Evolutionary conservation across 139 green algal genomes (phyloP), one percentile per base, ranked within the genome.

Genomic region (Auxenochlorella protothecoides): DNA sequence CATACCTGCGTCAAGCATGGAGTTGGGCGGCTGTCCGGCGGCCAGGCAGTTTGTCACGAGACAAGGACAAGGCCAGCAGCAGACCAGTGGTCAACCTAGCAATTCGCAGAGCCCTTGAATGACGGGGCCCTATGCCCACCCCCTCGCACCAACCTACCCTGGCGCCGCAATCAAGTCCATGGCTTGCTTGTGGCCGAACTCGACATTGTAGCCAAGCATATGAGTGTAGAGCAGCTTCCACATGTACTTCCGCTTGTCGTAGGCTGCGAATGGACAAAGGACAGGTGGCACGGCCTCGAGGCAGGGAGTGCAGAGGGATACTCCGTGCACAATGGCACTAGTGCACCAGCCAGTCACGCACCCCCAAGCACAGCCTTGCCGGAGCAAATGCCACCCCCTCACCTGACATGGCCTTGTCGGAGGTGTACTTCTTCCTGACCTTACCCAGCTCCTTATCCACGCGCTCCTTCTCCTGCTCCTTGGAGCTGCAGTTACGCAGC

Each of bases 171-270:
- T 97, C 9, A 99, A 88, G 73, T 95, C 89, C 54, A 89, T 86
- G 6, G 95, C 95, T 71, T 98, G 91, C 83, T 95, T 95, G 79
- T 98, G 92, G 0, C 95, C 95, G 82, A 99, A 99, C 67, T 99
- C 93, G 51, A 99, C 91, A 64, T 97, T 87, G 74, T 98, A 99
- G 9, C 95, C 95, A 65, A 99, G 85, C 92, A 99, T 97, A 78
- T 93, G 93, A 44, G 97, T 97, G 81, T 99, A 99, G 9, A 99
- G 85, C 66, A 99, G 88, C 85, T 99, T 99, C 92, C 93, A 98
- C 11, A 98, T 89, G 80, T 99, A 99, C 82, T 99, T 99, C 61
- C 96, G 96, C 66, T 90, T 87, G 81, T 99, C 93, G 76, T 99
- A 99, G 5, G 89, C 80, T 91, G 81, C 27, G 27, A 44, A 44